phyloP scores from a whole-genome alignment of 78 protist genomes.

The Diacronema lutheri region DNA sequence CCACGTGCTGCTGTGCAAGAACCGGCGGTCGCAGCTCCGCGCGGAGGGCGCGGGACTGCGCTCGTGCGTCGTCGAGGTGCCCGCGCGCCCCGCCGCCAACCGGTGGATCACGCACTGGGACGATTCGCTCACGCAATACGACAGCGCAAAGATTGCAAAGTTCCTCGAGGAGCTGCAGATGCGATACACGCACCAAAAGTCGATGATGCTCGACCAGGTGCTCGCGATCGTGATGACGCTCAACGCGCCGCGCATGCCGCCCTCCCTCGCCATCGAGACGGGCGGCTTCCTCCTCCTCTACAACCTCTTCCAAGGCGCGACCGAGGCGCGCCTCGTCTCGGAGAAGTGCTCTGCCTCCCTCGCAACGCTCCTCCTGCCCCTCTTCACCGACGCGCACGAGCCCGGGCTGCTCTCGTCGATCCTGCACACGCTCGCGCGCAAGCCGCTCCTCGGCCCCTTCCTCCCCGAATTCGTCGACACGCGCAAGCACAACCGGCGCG shows the following conservation, averaged over 20 bases:
- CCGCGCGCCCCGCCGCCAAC: not conserved
- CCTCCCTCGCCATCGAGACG: not conserved
- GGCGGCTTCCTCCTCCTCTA: not conserved
- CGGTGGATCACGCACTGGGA: not conserved
- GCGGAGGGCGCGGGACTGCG: not conserved
- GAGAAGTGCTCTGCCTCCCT: not conserved
- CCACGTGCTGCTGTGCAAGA: not conserved
- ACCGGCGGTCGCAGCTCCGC: not conserved
- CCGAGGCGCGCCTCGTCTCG: not conserved
- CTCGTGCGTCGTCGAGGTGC: not conserved
- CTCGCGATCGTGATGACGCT: not conserved
- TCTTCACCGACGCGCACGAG: not conserved
- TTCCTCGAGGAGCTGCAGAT: not conserved
- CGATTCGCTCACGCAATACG: too few relatives aligned
- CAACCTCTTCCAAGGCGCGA: not conserved
- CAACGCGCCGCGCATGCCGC: not conserved
- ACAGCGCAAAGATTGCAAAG: too few relatives aligned
- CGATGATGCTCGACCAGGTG: not conserved
- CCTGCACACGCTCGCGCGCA: constrained; percentile 14
- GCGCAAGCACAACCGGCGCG: not conserved
- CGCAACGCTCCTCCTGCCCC: not conserved
- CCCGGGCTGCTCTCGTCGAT: not conserved
- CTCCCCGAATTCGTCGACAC: constrained; percentile 3
- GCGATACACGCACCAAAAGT: not conserved
- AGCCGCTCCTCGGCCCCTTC: not conserved